A percentile compares a stretch with the other conserved stretches of the same genome.
These are phyloP conservation scores for Wickerhamomyces chambardii DNA, from an alignment of 805 yeast genomes.

Conservation along the genomic window DNA sequence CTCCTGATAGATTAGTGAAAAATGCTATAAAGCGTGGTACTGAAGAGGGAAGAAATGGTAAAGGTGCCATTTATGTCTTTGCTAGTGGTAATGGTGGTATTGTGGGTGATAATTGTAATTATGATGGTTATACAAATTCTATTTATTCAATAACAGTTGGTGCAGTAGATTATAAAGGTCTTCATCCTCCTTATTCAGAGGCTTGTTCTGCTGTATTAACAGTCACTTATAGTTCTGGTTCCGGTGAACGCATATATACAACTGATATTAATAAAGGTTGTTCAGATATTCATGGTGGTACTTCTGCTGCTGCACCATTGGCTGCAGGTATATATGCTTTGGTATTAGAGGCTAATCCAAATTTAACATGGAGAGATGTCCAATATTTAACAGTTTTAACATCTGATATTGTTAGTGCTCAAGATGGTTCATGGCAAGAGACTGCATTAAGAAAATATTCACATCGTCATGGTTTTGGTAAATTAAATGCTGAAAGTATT, in stretches of 20 bases:
- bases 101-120: constrained; percentile 84
- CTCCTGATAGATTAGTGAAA: constrained; percentile 69
- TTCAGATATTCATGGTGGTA: constrained; percentile 80
- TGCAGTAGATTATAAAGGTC: constrained; percentile 81
- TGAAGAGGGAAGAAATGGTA: constrained; percentile 67
- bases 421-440: constrained; percentile 66
- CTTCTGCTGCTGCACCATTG: constrained; percentile 97
- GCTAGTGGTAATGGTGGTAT: constrained; percentile 94
- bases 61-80: constrained; percentile 87
- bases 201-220: constrained; percentile 92
- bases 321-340: constrained; percentile 95
- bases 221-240: constrained; percentile 88
- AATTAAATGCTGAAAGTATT: constrained; percentile 71
- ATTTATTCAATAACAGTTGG: constrained; percentile 93
- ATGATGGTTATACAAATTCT: constrained; percentile 94
- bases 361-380: constrained; percentile 91
- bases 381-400: constrained; percentile 75
- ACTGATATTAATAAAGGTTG: constrained; percentile 71
- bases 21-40: constrained; percentile 83
- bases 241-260: constrained; percentile 83
- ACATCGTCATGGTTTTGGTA: constrained; percentile 88
- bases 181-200: constrained; percentile 87
- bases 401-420: constrained; percentile 57
- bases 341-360: constrained; percentile 75
- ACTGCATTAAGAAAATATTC: constrained; percentile 68